Evolutionary conservation across 1,284 basidiomycete genomes (phyloP), one percentile per base, ranked within the genome.

Genomic region (Ganoderma lucidum): DNA sequence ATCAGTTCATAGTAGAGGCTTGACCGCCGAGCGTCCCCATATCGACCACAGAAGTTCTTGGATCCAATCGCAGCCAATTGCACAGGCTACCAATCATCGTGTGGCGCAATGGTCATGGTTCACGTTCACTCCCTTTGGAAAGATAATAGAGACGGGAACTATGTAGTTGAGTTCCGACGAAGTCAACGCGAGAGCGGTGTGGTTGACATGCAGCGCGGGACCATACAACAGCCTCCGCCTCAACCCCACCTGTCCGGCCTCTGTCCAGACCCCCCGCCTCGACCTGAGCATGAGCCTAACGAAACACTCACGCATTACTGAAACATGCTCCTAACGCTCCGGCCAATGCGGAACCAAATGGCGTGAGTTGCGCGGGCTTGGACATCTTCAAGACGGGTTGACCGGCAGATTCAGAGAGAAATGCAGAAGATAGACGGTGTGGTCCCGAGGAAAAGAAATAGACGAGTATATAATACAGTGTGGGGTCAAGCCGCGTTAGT

Each of bases 321-420:
- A 97, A 95, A 77, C 96, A 95, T 64, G 93, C 97, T 65, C 97
- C 96, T 62, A 99, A 87, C 4, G 98, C 98, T 10, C 97, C 97
- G 58, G 96, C 96, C 64, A 99, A 85, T 5, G 97, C 97, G 76
- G 95, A 91, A 9, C 94, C 96, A 76, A 99, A 93, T 0, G 97
- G 95, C 0, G 96, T 97, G 65, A 98, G 84, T 69, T 82, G 79
- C 28, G 85, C 83, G 37, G 87, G 86, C 80, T 90, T 90, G 60
- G 89, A 78, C 89, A 91, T 91, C 28, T 37, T 56, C 35, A 35
- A 35, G 35, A 35, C 35, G 68, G 28, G 30, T 19, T 42, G 8
- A n/a, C 12, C n/a, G 23, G 41, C 59, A 39, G 56, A 30, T 41
- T 41, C 12, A 14, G 39, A 37, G 59, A 61, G 23, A 3, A 41